Evolutionary conservation across 257 asterid species (phyloP), one percentile per base, ranked within the genome.

Genomic region (Buddleja alternifolia): DNA sequence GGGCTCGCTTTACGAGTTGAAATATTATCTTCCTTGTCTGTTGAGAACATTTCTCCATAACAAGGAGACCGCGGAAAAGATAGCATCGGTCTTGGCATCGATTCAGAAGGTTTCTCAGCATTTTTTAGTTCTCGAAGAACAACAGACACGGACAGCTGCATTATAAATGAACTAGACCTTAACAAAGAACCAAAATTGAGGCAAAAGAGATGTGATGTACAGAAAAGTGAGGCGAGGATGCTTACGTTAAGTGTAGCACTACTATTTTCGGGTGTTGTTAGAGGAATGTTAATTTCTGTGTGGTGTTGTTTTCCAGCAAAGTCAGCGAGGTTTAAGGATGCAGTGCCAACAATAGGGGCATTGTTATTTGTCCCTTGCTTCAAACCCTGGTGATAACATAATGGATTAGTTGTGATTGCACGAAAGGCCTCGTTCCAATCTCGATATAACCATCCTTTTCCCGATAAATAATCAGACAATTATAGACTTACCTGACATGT

Each of bases 101-200:
- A 14, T 56, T 77, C 92, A 12, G 84, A 65, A 41, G 82, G 73
- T 41, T 87, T 90, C 8, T 78, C 75, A 4, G 72, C 25, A 62
- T 52, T 67, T 70, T 69, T 72, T 72, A 76, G 14, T 69, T 85
- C 92, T 44, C 54, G 60, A 70, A 89, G 84, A 59, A 56, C 20
- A 66, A 89, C 65, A 8, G 83, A 82, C 7, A 89, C 65, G 7
- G 83, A 82, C 7, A 89, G 68, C 96, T 89, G 92, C 78, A 77
- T 59, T 12, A 62, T 25, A 44, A 37, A 69, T 16, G 36, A 45
- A 60, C 21, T 20, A 58, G 5, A 15, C 19, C 0, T 51, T 4
- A 64, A 67, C 47, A 23, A 10, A 40, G 32, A 7, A 48, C 8
- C 7, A 12, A 3, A 17, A n/a, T 14, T 50, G 14, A 34, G 7